These are phyloP conservation scores for Yamadazyma dushanensis DNA, from an alignment of 1,139 yeast species.

Conservation along the genomic window DNA sequence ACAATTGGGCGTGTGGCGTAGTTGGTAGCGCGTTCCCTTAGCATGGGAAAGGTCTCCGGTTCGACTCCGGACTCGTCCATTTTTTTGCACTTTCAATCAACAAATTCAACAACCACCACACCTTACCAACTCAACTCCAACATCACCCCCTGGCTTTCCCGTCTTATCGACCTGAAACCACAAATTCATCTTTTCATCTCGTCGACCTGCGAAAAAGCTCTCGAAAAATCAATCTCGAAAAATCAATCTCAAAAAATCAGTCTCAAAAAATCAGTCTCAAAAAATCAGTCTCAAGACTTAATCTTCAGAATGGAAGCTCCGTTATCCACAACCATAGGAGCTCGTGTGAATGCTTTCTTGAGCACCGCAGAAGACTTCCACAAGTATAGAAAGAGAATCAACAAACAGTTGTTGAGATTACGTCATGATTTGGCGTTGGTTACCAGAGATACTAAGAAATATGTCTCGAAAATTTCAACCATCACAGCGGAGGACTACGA, in stretches of 20 bases:
- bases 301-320: slow-evolving; percentile 32
- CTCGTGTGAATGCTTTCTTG: slow-evolving; percentile 48
- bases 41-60: slow-evolving; percentile 91
- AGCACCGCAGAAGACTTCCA: slow-evolving; percentile 52
- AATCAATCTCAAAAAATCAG: slow-evolving; percentile 1
- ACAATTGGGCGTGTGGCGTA: slow-evolving; percentile 79
- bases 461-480: slow-evolving; percentile 40
- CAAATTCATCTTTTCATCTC: background rate
- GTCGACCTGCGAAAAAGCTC: slow-evolving; percentile 1
- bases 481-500: slow-evolving; percentile 49
- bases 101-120: no score
- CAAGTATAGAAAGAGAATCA: slow-evolving; percentile 47
- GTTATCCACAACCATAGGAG: slow-evolving; percentile 45
- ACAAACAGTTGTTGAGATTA: slow-evolving; percentile 51
- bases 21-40: slow-evolving; percentile 92
- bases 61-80: slow-evolving; percentile 90
- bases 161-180: no score
- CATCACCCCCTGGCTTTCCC: no score
- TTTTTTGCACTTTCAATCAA: slow-evolving; percentile 22
- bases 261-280: no score
- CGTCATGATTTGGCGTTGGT: slow-evolving; percentile 59
- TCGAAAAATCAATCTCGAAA: no score
- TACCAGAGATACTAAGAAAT: slow-evolving; percentile 59
- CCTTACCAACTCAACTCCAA: no score
- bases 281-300: slow-evolving; percentile 1